Base-by-base conservation (phyloP, 192 early-diverging fungal genomes). In the Gonapodya prolifera region DNA sequence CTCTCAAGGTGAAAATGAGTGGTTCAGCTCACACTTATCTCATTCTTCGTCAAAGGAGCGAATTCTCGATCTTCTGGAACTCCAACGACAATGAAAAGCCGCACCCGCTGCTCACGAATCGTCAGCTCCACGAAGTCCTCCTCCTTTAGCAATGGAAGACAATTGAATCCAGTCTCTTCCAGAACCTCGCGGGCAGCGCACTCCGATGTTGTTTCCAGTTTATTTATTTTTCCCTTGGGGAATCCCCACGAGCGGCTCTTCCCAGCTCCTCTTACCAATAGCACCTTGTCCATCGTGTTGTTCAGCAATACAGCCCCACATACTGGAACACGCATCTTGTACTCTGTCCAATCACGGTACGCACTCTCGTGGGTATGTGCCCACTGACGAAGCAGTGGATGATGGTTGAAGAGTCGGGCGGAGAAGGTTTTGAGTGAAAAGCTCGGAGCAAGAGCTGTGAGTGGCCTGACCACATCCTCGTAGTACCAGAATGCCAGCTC, bases 401-500 rank as follows among this genome's bases (percentile, higher is more conserved):
- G 96, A 78, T 96, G 93, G 77, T 89, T 86, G 80, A 99, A 96
- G 83, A 98, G 91, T 78, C 83, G 81, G n/a, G 80, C 69, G 0
- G 91, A 91, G 84, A 95, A 95, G 34, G 86, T 91, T 80, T 93
- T 98, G 34, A 98, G 89, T 69, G 91, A 88, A 78, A 94, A 93
- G 1, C 91, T 91, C 1, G 94, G 95, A 45, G 97, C 82, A 29
- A 87, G 84, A 28, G 92, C 88, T 77, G 92, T 91, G 73, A 91
- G 81, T 80, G 95, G 94, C 75, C 96, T 89, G n/a, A 96, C 88
- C 88, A 98, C 97, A 83, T 99, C 97, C 80, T 96, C 94, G 84
- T 98, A 99, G 83, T 93, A 98, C 97, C 97, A 99, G 81, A 97
- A 95, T 2, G 97, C 97, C 83, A 95, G 95, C 81, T 99, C 97